Percentiles rank a stretch among this genome's conserved stretches.
Evolutionary conservation across 371 early-diverging fungal species (phyloP).

Genomic region (Mucor piriformis): DNA sequence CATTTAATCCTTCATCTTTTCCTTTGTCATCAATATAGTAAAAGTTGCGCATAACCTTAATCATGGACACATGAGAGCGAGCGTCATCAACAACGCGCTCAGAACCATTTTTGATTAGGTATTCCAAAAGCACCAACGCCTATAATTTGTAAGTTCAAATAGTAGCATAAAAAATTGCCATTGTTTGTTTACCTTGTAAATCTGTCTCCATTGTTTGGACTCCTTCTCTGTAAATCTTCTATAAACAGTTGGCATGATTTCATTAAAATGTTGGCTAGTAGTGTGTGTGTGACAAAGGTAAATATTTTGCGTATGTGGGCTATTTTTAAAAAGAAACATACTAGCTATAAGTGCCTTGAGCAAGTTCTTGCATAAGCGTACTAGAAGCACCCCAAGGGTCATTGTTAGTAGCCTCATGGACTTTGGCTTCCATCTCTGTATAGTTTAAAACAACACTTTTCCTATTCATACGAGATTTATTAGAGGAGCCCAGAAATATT

Average conservation of each 20-base stretch:
- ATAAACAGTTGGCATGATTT: conserved; percentile 92
- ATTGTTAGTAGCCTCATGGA: conserved; percentile 83
- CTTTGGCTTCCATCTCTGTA: conserved; percentile 89
- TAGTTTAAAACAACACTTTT: conserved; percentile 82
- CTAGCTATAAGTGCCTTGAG: conserved; percentile 83
- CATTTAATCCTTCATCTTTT: conserved; percentile 96
- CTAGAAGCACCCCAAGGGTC: conserved; percentile 94
- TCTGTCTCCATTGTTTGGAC: conserved; percentile 87
- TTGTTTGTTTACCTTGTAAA: conserved; percentile 78
- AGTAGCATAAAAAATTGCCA: neutral
- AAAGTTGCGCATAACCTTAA: conserved; percentile 84
- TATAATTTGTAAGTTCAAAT: conserved; percentile 21
- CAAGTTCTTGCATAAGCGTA: conserved; percentile 89
- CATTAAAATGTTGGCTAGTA: conserved; percentile 82
- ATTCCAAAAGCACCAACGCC: conserved; percentile 91
- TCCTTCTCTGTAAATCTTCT: conserved; percentile 85
- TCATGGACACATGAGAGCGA: conserved; percentile 78
- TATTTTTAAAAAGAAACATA: conserved; percentile 36
- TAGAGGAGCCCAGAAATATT: neutral
- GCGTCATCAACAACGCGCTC: conserved; percentile 91
- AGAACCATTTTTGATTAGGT: conserved; percentile 92
- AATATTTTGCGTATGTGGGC: neutral
- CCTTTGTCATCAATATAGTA: conserved; percentile 88
- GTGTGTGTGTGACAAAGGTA: neutral
- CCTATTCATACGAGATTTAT: conserved; percentile 16